Base-by-base conservation (phyloP, 2,329 filamentous ascomycete species). In the Boeremia exigua region DNA sequence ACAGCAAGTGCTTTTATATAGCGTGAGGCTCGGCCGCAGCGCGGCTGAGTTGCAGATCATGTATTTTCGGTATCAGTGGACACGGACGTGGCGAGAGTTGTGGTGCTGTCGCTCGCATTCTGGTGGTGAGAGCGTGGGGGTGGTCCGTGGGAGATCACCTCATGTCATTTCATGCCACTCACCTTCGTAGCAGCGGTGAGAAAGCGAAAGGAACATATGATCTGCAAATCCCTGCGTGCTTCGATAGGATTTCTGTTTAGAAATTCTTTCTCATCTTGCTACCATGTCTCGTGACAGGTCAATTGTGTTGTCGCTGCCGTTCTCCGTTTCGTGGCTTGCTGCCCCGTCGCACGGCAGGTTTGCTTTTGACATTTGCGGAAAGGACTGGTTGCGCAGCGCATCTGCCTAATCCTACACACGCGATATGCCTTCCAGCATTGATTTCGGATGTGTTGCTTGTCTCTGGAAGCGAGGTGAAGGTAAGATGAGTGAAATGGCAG, bases 41-140 rank as follows among this genome's bases (percentile, higher is more conserved):
- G 33, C 8, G 51, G 51, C 45, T 49, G 39, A 54, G 15, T 39
- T 6, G 17, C 33, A 48, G 6, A 25, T 10, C 2, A 14, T 1
- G 6, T 48, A 33, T 28, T 32, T 11, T 10, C 8, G 33, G 39
- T 23, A 33, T 28, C 11, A 37, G 19, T 17, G n/a, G 32, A 39
- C 32, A 38, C 27, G 10, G 12, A 15, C 33, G 34, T 49, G 52
- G 52, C 32, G 47, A 56, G 32, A 51, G 23, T 28, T 30, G 12
- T 27, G 25, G 37, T 29, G 11, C n/a, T 42, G 28, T 37, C 17
- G 36, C 29, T 43, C 8, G 28, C n/a, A n/a, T 44, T 15, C 6
- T 42, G 48, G 53, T 56, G 53, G 53, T 56, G 53, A 47, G 53
- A 51, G 14, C 42, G 53, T 43, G 53, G 52, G 39, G 52, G 47